These are phyloP conservation scores for Sarocladiaceae sp. DNA, from an alignment of 2,329 filamentous ascomycete genomes.

Conservation along the genomic window DNA sequence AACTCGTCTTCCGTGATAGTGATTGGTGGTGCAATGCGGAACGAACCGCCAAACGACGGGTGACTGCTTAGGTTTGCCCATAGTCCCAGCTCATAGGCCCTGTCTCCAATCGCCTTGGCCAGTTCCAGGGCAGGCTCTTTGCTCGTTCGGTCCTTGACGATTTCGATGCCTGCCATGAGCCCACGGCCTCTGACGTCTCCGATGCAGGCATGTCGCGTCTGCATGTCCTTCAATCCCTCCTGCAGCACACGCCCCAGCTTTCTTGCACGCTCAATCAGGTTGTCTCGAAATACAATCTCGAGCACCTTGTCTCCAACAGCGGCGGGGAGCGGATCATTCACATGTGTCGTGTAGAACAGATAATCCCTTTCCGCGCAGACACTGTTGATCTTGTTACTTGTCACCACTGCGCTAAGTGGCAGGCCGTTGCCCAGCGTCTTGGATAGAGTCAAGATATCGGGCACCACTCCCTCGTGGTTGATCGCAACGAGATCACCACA, in stretches of 20 bases:
- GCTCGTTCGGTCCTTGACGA: conserved; percentile 42
- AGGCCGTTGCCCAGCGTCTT: conserved; percentile 58
- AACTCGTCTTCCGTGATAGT: conserved; percentile 46
- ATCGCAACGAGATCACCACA: conserved; percentile 55
- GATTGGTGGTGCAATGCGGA: conserved; percentile 55
- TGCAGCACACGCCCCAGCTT: conserved; percentile 39
- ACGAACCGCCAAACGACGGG: conserved; percentile 48
- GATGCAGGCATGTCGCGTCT: conserved; percentile 51
- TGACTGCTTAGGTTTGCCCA: conserved; percentile 52
- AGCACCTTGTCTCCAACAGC: conserved; percentile 56
- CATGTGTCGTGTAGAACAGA: conserved; percentile 54
- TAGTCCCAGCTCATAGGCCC: conserved; percentile 44
- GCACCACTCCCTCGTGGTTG: conserved; percentile 45
- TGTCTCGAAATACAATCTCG: conserved; percentile 52
- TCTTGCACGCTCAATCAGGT: conserved; percentile 39
- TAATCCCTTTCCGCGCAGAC: conserved; percentile 42
- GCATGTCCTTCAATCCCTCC: conserved; percentile 37
- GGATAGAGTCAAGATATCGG: conserved; percentile 53
- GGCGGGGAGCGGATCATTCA: conserved; percentile 55
- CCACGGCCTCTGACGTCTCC: conserved; percentile 55
- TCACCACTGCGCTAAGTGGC: conserved; percentile 51
- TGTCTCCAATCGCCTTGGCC: conserved; percentile 38
- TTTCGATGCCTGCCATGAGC: conserved; percentile 52
- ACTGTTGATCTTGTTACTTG: conserved; percentile 44
- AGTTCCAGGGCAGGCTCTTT: conserved; percentile 42